Evolutionary conservation across 1,284 basidiomycete genomes (phyloP).

Genomic region (Pseudomicrostroma phylloplanum): DNA sequence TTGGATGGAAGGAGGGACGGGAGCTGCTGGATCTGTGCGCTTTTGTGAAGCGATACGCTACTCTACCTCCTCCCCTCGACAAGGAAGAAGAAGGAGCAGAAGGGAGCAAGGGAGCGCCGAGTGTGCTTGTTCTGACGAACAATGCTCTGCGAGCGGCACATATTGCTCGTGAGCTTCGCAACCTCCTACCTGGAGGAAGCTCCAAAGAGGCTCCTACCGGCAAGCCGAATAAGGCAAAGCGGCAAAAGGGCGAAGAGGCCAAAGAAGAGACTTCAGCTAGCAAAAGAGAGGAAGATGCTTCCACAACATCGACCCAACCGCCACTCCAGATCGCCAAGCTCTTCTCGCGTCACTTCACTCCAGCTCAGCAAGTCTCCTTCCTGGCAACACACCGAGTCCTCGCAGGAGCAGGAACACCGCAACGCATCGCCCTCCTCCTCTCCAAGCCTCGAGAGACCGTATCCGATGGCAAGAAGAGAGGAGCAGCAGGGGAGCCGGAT

Average conservation of each 20-base stretch:
- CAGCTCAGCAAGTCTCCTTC: not conserved
- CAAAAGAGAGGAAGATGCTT: not conserved
- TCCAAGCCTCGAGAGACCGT: too few species aligned
- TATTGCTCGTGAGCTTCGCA: not conserved
- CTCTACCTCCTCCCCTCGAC: not conserved
- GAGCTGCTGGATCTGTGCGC: not conserved
- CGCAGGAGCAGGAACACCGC: conserved; percentile 1
- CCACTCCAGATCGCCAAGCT: conserved; percentile 4
- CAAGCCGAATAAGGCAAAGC: not conserved
- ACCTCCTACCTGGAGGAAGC: not conserved
- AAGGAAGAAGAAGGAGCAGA: not conserved
- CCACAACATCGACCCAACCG: not conserved
- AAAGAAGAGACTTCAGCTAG: not conserved
- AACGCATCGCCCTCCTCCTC: not conserved
- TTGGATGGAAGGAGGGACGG: not conserved
- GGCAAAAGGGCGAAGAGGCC: not conserved
- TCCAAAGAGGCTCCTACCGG: not conserved
- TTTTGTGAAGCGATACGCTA: not conserved
- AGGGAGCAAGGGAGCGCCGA: not conserved
- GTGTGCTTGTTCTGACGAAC: conserved; percentile 1
- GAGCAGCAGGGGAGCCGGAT: too few species aligned
- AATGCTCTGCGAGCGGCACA: conserved; percentile 2
- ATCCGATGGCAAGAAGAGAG: too few species aligned
- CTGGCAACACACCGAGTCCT: not conserved
- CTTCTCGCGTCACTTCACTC: conserved; percentile 3